Conservation (phyloP, 805 yeast species). For the Ogataea sp. region DNA sequence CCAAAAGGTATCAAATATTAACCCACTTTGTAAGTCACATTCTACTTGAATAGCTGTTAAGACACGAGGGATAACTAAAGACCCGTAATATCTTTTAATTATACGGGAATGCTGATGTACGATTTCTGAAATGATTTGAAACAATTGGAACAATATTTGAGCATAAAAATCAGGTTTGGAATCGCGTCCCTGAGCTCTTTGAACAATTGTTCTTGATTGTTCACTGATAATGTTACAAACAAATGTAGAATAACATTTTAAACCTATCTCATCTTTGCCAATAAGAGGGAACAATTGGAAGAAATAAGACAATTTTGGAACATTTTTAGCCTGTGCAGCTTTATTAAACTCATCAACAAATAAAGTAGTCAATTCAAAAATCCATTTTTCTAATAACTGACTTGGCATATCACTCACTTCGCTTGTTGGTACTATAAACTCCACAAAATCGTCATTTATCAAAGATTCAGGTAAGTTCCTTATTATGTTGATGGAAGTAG, state of each 20-base stretch:
- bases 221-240: conserved; percentile 79
- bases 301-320: conserved; percentile 63
- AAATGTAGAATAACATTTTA: conserved; percentile 76
- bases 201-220: conserved; percentile 63
- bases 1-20: conserved; percentile 78
- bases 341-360: conserved; percentile 58
- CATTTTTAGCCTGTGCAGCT: conserved; percentile 62
- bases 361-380: conserved; percentile 43
- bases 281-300: conserved; percentile 86
- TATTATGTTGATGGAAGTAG: conserved; percentile 51
- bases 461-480: conserved; percentile 45
- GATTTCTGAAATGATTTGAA: conserved; percentile 79
- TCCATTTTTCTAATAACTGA: conserved; percentile 49
- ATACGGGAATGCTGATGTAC: conserved; percentile 80
- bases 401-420: conserved; percentile 78
- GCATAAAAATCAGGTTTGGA: conserved; percentile 47
- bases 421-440: conserved; percentile 75
- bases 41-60: conserved; percentile 74
- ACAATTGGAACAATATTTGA: conserved; percentile 54
- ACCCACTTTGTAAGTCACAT: conserved; percentile 86
- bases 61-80: conserved; percentile 52
- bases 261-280: conserved; percentile 61
- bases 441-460: conserved; percentile 60
- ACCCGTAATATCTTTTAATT: conserved; percentile 68
- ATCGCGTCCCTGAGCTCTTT: conserved; percentile 28